Evolutionary conservation across 306 rosid species (phyloP), one percentile per base, ranked within the genome.

Genomic region (Sicyos edulis): DNA sequence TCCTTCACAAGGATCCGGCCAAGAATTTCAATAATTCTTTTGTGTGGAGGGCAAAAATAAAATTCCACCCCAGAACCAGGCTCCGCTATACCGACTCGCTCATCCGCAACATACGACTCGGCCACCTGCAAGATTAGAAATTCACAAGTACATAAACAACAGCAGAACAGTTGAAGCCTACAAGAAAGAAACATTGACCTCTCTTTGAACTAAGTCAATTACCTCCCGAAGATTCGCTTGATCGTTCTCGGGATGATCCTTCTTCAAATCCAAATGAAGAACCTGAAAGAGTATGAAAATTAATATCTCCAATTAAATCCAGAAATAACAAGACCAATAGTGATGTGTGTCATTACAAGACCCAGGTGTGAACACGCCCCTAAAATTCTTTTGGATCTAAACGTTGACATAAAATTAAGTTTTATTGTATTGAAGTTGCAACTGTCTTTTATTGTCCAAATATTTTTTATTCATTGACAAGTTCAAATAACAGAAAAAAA

Each of bases 1-100:
- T 89, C 91, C 82, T 82, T 85, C 73, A 88, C 76, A 80, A 91
- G 84, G 80, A 87, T 76, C 79, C 85, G 87, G 87, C 89, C 75
- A 61, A 95, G 91, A 88, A 83, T 85, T 76, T 91, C 99, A 76
- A 87, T 79, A 70, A 87, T 89, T 80, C 85, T 87, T 70, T 80
- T 78, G 80, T 86, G 95, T 11, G 97, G 95, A 9, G 99, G 95
- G 85, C 99, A 95, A 76, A 95, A 80, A 83, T 95, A 95, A 74
- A 95, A 92, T 79, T 95, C 99, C 44, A 91, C 91, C 75, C 92
- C 92, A 0, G 80, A 76, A 54, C 79, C 81, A 49, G 99, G 97
- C 84, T 95, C 97, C 15, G 96, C 92, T 76, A 89, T 86, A 54
- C 99, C 99, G 10, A 95, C 97, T 82, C 96, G 84, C 85, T 82